A percentile compares a stretch with the other conserved stretches of the same genome.
phyloP scores from a whole-genome alignment of 2,329 filamentous ascomycete genomes.

The Colletotrichum navitas region DNA sequence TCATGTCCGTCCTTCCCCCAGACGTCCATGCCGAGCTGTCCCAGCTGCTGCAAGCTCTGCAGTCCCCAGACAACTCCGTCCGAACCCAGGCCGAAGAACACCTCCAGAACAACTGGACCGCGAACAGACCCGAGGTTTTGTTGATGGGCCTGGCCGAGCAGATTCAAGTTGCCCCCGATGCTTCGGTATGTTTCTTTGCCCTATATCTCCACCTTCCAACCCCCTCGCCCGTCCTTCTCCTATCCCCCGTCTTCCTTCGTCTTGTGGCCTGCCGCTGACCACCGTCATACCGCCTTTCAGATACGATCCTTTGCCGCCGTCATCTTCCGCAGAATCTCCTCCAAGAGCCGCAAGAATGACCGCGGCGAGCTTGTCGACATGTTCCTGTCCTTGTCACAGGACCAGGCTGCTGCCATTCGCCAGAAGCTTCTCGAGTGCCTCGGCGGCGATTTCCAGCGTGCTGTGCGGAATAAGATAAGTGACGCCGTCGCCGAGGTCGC shows the following conservation, averaged over 20 bases:
- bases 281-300: conserved; percentile 59
- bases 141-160: conserved; percentile 96
- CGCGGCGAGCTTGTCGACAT: conserved; percentile 82
- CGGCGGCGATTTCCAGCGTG: conserved; percentile 76
- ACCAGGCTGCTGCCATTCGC: conserved; percentile 83
- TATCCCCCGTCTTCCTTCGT: background rate
- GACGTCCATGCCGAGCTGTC: conserved; percentile 87
- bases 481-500: conserved; percentile 98
- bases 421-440: conserved; percentile 86
- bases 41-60: conserved; percentile 88
- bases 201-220: conserved; percentile 12
- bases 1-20: conserved; percentile 87
- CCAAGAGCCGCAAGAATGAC: conserved; percentile 84
- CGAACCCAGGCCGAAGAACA: conserved; percentile 91
- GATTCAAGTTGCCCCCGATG: conserved; percentile 81
- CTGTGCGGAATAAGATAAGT: conserved; percentile 93
- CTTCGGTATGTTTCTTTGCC: conserved; percentile 65
- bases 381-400: conserved; percentile 82
- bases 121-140: conserved; percentile 83
- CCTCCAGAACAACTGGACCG: conserved; percentile 90
- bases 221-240: background rate
- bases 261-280: conserved; percentile 18
- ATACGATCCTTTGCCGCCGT: conserved; percentile 92
- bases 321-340: conserved; percentile 93
- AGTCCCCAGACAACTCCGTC: conserved; percentile 88